Evolutionary conservation across 164 flowering plant species (phyloP).

Genomic region (Euptelea pleiosperma): DNA sequence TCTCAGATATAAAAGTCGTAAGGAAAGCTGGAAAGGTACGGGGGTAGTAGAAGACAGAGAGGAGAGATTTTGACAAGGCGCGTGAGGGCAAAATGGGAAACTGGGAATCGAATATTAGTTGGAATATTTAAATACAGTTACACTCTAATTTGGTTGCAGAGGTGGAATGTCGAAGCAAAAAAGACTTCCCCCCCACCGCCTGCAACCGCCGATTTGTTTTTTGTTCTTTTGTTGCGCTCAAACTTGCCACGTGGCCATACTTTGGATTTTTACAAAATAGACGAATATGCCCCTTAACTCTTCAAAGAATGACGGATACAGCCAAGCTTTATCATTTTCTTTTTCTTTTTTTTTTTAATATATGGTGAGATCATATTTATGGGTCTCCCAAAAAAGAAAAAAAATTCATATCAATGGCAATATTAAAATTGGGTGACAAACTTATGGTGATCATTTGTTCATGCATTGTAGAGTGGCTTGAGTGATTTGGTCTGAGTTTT

Average conservation of each 20-base stretch:
- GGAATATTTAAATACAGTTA: background rate
- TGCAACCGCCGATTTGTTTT: constrained; percentile 30
- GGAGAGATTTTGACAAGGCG: constrained; percentile 4
- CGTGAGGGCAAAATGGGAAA: constrained; percentile 16
- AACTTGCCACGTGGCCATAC: constrained; percentile 20
- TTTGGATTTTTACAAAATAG: background rate
- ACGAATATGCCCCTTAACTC: constrained; percentile 9
- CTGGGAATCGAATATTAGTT: background rate
- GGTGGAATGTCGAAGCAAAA: constrained; percentile 44
- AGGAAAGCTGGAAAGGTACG: background rate
- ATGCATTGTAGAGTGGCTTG: no score
- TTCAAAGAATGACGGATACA: background rate
- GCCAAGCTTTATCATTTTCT: background rate
- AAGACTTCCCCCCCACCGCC: constrained; percentile 45
- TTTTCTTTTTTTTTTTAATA: background rate
- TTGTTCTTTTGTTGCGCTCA: constrained; percentile 3
- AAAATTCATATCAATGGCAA: no score
- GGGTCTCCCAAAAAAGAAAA: no score
- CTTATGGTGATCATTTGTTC: no score
- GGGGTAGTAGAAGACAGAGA: constrained; percentile 15
- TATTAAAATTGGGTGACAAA: no score
- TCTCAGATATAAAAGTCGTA: background rate
- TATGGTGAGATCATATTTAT: background rate
- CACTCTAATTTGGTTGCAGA: constrained; percentile 14
- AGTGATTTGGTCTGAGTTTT: no score